Evolutionary conservation across 2,329 filamentous ascomycete genomes (phyloP), one percentile per base, ranked within the genome.

Genomic region (Ceratocystis lukuohia): DNA sequence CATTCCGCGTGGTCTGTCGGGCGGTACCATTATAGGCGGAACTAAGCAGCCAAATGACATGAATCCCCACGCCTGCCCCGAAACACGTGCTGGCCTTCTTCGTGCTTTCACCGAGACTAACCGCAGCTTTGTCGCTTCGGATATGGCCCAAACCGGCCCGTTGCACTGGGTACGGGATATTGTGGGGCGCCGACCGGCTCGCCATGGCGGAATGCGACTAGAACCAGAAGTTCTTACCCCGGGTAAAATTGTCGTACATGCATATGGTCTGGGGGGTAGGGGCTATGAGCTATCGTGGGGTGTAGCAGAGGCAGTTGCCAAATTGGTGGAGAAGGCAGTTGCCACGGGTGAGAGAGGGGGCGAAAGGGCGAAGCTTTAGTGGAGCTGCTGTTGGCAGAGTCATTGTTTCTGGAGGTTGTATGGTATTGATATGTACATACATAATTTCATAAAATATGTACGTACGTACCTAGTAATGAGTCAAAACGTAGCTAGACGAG

Each of bases 11-110:
- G 80, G 80, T 7, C 80, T 84, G 30, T 77, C 82, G 44, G 85
- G 85, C 2, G 85, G 85, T 2, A 88, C 85, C 0, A 77, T 88
- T 48, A 80, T 88, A 22, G 86, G 85, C 4, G 85, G 85, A 0
- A 88, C 84, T 8, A 87, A 86, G 72, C 81, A 87, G 71, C 77
- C 79, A 0, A 74, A 80, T 66, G 76, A 86, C 71, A 85, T 81
- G 81, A 76, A 81, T 61, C 72, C 77, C 0, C 74, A 77, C 20
- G 80, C 83, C 1, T 81, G 77, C 0, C 67, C 69, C 1, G 78
- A 79, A 61, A 79, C 80, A 0, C 74, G 84, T 20, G 72, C 75
- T 46, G 72, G 70, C 33, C 72, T 88, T 15, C 76, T 87, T 3
- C 72, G 68, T 46, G 67, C 63, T 15, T 74, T 78, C 61, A 72